Percentiles rank a stretch among this genome's conserved stretches.
Evolutionary conservation across 2,329 filamentous ascomycete species (phyloP).

Genomic region (Venturia nashicola): DNA sequence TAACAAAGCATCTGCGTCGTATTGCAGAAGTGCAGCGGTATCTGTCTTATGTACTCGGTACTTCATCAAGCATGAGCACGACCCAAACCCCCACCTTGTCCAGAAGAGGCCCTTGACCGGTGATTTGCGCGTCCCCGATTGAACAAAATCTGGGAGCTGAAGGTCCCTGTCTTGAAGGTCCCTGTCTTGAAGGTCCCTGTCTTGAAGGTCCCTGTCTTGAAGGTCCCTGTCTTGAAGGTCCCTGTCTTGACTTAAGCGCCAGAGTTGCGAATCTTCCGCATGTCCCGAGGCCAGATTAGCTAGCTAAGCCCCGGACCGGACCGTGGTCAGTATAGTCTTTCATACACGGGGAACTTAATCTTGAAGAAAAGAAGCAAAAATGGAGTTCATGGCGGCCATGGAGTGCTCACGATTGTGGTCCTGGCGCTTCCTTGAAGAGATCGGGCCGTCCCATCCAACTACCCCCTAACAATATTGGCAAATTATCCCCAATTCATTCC

Average conservation of each 20-base stretch:
- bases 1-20: constrained; percentile 1
- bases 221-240: no score
- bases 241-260: neutral
- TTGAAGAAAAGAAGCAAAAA: neutral
- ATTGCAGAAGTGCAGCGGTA: neutral
- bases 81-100: neutral
- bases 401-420: neutral
- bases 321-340: neutral
- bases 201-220: no score
- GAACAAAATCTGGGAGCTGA: neutral
- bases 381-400: neutral
- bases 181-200: no score
- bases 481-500: neutral
- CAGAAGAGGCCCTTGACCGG: neutral
- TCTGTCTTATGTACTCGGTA: neutral
- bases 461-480: neutral
- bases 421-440: neutral
- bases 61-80: neutral
- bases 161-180: no score
- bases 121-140: neutral
- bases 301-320: neutral
- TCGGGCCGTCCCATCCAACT: neutral
- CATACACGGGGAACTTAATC: neutral
- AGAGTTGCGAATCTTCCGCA: neutral
- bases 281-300: neutral